phyloP scores from a whole-genome alignment of 2,329 filamentous ascomycete species.

The Rutstroemia sp. region DNA sequence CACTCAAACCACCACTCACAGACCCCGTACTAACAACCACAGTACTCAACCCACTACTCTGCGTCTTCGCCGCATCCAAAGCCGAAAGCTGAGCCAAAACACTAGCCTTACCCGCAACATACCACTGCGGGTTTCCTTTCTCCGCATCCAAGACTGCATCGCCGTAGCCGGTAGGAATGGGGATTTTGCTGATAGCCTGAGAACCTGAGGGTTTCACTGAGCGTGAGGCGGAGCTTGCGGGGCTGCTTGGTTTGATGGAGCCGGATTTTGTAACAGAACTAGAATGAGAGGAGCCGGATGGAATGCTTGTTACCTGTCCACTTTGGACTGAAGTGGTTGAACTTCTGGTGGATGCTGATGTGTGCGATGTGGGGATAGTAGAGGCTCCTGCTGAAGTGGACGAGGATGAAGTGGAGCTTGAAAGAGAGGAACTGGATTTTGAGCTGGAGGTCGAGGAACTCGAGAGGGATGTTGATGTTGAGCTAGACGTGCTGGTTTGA shows the following conservation, averaged over 20 bases:
- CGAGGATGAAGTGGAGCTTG: neutral
- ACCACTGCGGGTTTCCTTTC: neutral
- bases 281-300: neutral
- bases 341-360: too few relatives aligned
- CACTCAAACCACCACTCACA: neutral
- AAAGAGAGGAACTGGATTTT: neutral
- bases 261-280: neutral
- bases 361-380: too few relatives aligned
- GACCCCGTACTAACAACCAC: neutral
- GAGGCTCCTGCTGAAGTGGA: neutral
- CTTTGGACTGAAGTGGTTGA: neutral
- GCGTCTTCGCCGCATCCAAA: neutral
- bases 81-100: neutral
- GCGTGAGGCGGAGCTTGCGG: neutral
- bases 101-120: neutral
- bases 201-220: neutral
- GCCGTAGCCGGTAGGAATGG: neutral
- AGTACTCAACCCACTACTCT: neutral
- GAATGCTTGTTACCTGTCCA: neutral
- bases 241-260: neutral
- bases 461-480: neutral
- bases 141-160: neutral
- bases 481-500: neutral
- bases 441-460: neutral
- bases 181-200: neutral